Evolutionary conservation across 148 eudicot species (phyloP).

Genomic region (Mesembryanthemum crystallinum): DNA sequence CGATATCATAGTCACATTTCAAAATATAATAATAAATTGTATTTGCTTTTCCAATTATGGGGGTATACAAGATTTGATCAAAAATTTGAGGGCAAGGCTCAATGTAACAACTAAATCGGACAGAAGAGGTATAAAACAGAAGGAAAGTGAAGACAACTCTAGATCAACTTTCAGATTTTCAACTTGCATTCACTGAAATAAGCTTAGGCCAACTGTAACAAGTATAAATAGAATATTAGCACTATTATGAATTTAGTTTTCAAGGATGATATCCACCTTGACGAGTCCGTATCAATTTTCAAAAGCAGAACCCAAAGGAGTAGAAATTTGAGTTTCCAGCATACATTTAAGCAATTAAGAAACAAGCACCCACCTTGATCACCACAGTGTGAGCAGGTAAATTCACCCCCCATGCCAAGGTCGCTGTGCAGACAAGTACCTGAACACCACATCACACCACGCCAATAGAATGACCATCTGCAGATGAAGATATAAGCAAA

Average conservation of each 20-base stretch:
- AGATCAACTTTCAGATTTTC: background rate
- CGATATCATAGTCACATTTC: too few species aligned
- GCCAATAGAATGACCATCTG: slow-evolving; percentile 11
- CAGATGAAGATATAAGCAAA: slow-evolving; percentile 3
- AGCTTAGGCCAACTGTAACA: background rate
- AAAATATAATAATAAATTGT: too few species aligned
- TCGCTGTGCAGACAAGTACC: slow-evolving; percentile 99
- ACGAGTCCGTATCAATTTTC: background rate
- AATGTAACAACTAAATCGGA: too few species aligned
- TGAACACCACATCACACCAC: slow-evolving; percentile 26
- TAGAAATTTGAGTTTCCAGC: background rate
- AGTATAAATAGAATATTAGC: background rate
- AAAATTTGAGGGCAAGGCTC: too few species aligned
- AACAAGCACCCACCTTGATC: slow-evolving; percentile 67
- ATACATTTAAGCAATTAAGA: background rate
- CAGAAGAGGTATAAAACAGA: background rate
- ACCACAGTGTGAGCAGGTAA: slow-evolving; percentile 99
- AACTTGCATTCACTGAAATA: background rate
- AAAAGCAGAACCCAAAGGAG: background rate
- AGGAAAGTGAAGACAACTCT: background rate
- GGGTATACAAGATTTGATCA: too few species aligned
- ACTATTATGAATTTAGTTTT: background rate
- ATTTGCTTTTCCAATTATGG: too few species aligned
- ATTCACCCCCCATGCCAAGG: slow-evolving; percentile 99
- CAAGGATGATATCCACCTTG: background rate